Percentiles rank a stretch among this genome's conserved stretches.
phyloP scores from a whole-genome alignment of 192 early-diverging fungal genomes.

The Podila clonocystis region DNA sequence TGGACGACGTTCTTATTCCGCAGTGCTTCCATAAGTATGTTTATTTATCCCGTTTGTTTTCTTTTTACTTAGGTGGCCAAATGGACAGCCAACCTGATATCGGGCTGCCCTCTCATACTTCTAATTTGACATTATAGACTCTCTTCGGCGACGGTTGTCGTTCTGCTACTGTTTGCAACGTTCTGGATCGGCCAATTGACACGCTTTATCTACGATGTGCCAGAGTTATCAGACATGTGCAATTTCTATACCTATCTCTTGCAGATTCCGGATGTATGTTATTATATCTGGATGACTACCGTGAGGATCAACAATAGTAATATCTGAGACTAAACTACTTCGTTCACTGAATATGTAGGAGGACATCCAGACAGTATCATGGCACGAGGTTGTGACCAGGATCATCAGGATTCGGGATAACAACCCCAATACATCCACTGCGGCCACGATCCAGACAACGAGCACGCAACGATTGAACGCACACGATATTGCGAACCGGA shows the following conservation, averaged over 20 bases:
- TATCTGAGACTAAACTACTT: not conserved
- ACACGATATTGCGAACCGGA: constrained; percentile 88
- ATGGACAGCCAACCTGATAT: no score
- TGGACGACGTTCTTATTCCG: constrained; percentile 82
- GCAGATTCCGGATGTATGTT: constrained; percentile 75
- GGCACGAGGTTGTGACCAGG: constrained; percentile 84
- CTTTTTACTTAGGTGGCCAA: not conserved
- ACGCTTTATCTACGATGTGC: constrained; percentile 74
- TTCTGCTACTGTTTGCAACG: constrained; percentile 70
- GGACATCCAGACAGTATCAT: constrained; percentile 86
- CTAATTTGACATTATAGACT: constrained; percentile 50
- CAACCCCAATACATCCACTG: constrained; percentile 62
- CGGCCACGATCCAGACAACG: constrained; percentile 52
- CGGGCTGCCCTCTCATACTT: not conserved
- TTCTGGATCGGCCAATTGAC: constrained; percentile 85
- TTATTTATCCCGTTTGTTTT: not conserved
- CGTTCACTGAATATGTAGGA: constrained; percentile 50
- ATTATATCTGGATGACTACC: not conserved
- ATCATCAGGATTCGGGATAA: constrained; percentile 79
- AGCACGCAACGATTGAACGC: constrained; percentile 68
- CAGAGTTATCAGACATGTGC: constrained; percentile 80
- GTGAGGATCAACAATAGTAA: not conserved
- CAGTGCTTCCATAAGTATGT: constrained; percentile 77
- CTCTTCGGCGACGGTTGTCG: constrained; percentile 61
- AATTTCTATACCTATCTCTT: constrained; percentile 87